These are phyloP conservation scores for Populus davidiana DNA, from an alignment of 345 rosid genomes.

Conservation along the genomic window DNA sequence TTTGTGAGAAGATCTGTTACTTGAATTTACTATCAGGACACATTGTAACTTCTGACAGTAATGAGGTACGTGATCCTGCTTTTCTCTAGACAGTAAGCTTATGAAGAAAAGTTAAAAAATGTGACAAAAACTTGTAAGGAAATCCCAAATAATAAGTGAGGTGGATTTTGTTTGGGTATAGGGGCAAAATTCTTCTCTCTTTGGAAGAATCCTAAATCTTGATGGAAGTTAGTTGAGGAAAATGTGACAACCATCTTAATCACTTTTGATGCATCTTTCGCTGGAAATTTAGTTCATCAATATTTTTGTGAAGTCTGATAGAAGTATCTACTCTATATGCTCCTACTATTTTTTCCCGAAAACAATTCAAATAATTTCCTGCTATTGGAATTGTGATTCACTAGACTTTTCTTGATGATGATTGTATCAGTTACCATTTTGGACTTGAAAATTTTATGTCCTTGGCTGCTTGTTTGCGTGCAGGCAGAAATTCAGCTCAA, in stretches of 20 bases:
- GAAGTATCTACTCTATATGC: conserved; percentile 4
- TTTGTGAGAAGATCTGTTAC: neutral
- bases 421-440: neutral
- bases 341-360: neutral
- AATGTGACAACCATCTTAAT: neutral
- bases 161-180: neutral
- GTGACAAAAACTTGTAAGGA: neutral
- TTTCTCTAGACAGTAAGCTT: neutral
- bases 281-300: neutral
- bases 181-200: neutral
- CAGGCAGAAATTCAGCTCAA: conserved; percentile 98
- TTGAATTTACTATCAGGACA: neutral
- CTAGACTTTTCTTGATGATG: conserved; percentile 13
- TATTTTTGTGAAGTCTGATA: conserved; percentile 9
- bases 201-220: neutral
- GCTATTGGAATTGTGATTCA: neutral
- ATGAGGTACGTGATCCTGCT: neutral
- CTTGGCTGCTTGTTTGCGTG: conserved; percentile 25
- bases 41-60: neutral
- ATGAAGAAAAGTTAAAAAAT: neutral
- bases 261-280: neutral
- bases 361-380: too few relatives aligned
- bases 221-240: neutral
- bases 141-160: neutral
- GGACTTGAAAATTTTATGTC: conserved; percentile 3